Conservation (phyloP, 1,284 basidiomycete species). For the Coniophora puteana region DNA sequence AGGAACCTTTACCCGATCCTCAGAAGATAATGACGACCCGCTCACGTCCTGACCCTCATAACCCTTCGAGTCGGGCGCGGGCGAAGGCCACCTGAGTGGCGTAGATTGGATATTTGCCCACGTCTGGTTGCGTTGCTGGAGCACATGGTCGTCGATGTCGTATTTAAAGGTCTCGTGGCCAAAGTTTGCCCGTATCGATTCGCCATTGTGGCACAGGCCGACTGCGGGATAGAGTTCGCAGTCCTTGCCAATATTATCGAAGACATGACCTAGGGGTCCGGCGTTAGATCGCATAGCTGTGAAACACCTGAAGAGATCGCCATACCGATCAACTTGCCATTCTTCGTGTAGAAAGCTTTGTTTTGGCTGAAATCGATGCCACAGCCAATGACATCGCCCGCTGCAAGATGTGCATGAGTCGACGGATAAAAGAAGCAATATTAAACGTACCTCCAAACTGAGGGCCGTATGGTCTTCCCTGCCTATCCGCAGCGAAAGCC, state of each 20-base stretch:
- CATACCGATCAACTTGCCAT: slow-evolving; percentile 74
- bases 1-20: slow-evolving; percentile 31
- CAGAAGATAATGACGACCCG: slow-evolving; percentile 5
- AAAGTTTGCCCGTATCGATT: slow-evolving; percentile 81
- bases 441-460: slow-evolving; percentile 72
- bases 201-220: slow-evolving; percentile 75
- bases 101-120: slow-evolving; percentile 64
- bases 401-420: slow-evolving; percentile 33
- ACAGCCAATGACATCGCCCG: slow-evolving; percentile 83
- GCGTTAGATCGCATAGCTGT: slow-evolving; percentile 10
- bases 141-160: slow-evolving; percentile 82
- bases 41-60: slow-evolving; percentile 6
- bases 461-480: slow-evolving; percentile 71
- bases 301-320: slow-evolving; percentile 4
- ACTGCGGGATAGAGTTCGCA: slow-evolving; percentile 78
- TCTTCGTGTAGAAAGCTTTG: slow-evolving; percentile 87
- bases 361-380: slow-evolving; percentile 84
- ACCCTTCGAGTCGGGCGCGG: slow-evolving; percentile 11
- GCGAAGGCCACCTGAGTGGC: slow-evolving; percentile 33
- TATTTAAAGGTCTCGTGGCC: slow-evolving; percentile 81
- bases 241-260: slow-evolving; percentile 67
- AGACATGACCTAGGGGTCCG: slow-evolving; percentile 53
- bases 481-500: slow-evolving; percentile 71
- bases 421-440: slow-evolving; percentile 6
- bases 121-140: slow-evolving; percentile 55